phyloP scores from a whole-genome alignment of 164 flowering plant genomes.

The Euptelea pleiosperma region DNA sequence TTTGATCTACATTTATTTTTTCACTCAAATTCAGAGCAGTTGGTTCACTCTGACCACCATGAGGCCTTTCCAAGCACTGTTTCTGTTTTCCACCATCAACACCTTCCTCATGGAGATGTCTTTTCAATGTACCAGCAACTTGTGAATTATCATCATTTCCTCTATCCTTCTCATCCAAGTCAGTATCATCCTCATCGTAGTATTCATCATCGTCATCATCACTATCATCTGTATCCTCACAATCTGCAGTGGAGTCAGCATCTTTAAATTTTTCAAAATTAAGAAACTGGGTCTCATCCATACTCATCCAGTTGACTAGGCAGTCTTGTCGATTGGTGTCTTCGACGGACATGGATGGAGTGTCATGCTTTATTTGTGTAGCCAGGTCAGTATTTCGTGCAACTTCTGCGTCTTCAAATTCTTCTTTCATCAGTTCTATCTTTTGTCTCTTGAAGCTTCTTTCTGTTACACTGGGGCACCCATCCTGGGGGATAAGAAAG shows the following conservation, averaged over 20 bases:
- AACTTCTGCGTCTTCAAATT: constrained; percentile 10
- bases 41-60: constrained; percentile 6
- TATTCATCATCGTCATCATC: constrained; percentile 32
- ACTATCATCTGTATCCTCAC: constrained; percentile 38
- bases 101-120: constrained; percentile 13
- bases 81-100: constrained; percentile 5
- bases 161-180: constrained; percentile 17
- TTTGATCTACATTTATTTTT: constrained; percentile 14
- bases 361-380: constrained; percentile 12
- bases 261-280: constrained; percentile 35
- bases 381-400: constrained; percentile 10
- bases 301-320: constrained; percentile 55
- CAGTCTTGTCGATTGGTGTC: constrained; percentile 10
- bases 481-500: constrained; percentile 22
- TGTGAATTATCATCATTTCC: constrained; percentile 13
- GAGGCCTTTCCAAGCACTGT: neutral
- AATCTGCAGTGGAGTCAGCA: constrained; percentile 23
- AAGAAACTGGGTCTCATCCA: constrained; percentile 38
- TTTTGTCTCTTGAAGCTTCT: constrained; percentile 39
- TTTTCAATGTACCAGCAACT: constrained; percentile 14
- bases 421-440: constrained; percentile 16
- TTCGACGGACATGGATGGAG: constrained; percentile 9
- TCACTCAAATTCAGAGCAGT: constrained; percentile 12
- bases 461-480: constrained; percentile 14
- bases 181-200: constrained; percentile 26